Evolutionary conservation across 805 yeast genomes (phyloP), one percentile per base, ranked within the genome.

Genomic region (Candida xiaguanensis): DNA sequence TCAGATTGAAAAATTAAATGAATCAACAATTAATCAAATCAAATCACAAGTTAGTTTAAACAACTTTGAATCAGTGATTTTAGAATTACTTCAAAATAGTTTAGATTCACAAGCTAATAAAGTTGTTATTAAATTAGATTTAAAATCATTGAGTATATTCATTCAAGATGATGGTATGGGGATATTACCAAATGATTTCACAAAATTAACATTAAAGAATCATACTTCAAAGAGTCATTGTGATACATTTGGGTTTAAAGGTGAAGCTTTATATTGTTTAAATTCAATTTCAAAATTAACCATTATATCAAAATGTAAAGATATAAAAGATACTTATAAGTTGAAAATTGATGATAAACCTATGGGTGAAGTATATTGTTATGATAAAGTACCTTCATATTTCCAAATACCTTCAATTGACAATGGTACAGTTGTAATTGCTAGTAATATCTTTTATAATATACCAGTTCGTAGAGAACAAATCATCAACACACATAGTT

Each of bases 91-190:
- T 2, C 74, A 74, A 40, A 82, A 82, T 49, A 61, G 80, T 30
- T 48, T 78, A 0, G 86, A 81, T 50, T 72, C 84, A 0, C 57
- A 60, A 0, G 77, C 87, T 0, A 48, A 58, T 1, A 39, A 44
- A 3, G 52, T 78, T 5, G 22, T 45, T 2, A 59, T 79, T 2
- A 41, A 50, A 7, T 22, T 65, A 2, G 72, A 72, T 42, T 48
- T 63, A 3, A 37, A 50, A 0, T 48, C 60, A 1, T 47, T 72
- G 5, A 51, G 61, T 16, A 49, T 71, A 9, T 46, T 48, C 4
- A 80, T 86, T 1, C 44, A 45, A 1, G 97, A 90, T 56, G 67
- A 90, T 55, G 97, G 97, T 0, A 19, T 15, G 2, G 97, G 97
- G 0, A 76, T 90, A 2, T 41, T 46, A 4, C 66, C 70, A 0